These are phyloP conservation scores for Amylostereum areolatum DNA, from an alignment of 1,284 basidiomycete genomes.

Conservation along the genomic window DNA sequence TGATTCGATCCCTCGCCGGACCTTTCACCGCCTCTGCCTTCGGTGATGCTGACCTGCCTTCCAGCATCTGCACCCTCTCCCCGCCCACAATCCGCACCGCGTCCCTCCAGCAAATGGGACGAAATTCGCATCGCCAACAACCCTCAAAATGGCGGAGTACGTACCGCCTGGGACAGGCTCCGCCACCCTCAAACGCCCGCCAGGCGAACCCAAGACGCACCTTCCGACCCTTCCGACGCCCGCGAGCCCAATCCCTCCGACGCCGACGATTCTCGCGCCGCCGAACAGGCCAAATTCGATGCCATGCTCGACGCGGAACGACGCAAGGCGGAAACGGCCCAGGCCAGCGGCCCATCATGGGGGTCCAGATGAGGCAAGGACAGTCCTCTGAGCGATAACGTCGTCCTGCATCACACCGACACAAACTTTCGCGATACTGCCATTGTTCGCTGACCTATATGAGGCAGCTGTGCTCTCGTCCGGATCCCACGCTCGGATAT, in stretches of 20 bases:
- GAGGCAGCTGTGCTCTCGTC: too few species aligned
- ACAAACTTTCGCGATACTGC: too few species aligned
- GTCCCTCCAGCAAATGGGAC: slow-evolving; percentile 47
- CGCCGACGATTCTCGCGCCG: slow-evolving; percentile 28
- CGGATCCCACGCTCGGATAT: too few species aligned
- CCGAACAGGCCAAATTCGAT: slow-evolving; percentile 52
- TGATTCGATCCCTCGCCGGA: neutral
- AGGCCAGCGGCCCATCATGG: neutral
- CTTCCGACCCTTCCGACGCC: slow-evolving; percentile 11
- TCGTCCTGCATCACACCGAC: too few species aligned
- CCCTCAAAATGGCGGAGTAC: slow-evolving; percentile 29
- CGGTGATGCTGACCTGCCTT: neutral
- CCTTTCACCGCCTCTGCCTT: neutral
- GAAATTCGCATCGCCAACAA: slow-evolving; percentile 52
- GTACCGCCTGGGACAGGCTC: slow-evolving; percentile 61
- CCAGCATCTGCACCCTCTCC: slow-evolving; percentile 7
- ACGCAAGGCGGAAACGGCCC: slow-evolving; percentile 19
- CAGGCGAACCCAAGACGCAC: slow-evolving; percentile 17
- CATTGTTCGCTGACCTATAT: too few species aligned
- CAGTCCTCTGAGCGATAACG: too few species aligned
- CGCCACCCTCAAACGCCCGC: slow-evolving; percentile 50
- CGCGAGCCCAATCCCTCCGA: slow-evolving; percentile 11
- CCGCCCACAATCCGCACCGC: slow-evolving; percentile 14
- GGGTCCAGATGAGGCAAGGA: too few species aligned
- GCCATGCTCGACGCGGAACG: slow-evolving; percentile 54